Conservation (phyloP, 1,139 yeast species). For the Blastobotrys ciferrii region DNA sequence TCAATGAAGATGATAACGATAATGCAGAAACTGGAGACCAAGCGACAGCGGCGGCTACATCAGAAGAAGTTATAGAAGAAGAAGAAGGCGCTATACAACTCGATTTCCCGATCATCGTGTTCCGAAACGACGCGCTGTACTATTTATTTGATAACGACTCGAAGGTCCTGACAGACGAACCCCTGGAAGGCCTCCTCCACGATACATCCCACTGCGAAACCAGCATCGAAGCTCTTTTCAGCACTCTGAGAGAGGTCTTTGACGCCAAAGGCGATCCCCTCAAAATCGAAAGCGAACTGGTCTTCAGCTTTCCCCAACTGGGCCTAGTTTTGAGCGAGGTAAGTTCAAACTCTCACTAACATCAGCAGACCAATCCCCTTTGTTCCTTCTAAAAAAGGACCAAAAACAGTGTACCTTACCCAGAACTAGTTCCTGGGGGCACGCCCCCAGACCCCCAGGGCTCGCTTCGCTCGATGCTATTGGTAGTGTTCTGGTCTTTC, state of each 20-base stretch:
- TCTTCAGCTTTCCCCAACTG: slow-evolving; percentile 23
- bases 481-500: too few relatives aligned
- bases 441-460: too few relatives aligned
- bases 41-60: too few relatives aligned
- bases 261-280: slow-evolving; percentile 14
- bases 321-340: slow-evolving; percentile 25
- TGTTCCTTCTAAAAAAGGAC: too few relatives aligned
- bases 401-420: too few relatives aligned
- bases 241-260: slow-evolving; percentile 21
- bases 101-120: slow-evolving; percentile 11
- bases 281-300: slow-evolving; percentile 24
- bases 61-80: slow-evolving; percentile 2
- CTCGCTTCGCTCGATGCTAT: too few relatives aligned
- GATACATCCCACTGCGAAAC: slow-evolving; percentile 11
- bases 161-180: slow-evolving; percentile 5
- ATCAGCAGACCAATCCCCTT: not conserved
- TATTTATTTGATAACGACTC: slow-evolving; percentile 10
- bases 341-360: not conserved
- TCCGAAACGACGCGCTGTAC: slow-evolving; percentile 7
- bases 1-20: slow-evolving; percentile 7
- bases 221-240: slow-evolving; percentile 24
- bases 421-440: too few relatives aligned
- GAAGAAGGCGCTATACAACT: slow-evolving; percentile 7
- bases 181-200: slow-evolving; percentile 6
- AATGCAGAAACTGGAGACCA: slow-evolving; percentile 10